Evolutionary conservation across 1,139 yeast genomes (phyloP), one percentile per base, ranked within the genome.

Genomic region (Arxiozyma bovina): DNA sequence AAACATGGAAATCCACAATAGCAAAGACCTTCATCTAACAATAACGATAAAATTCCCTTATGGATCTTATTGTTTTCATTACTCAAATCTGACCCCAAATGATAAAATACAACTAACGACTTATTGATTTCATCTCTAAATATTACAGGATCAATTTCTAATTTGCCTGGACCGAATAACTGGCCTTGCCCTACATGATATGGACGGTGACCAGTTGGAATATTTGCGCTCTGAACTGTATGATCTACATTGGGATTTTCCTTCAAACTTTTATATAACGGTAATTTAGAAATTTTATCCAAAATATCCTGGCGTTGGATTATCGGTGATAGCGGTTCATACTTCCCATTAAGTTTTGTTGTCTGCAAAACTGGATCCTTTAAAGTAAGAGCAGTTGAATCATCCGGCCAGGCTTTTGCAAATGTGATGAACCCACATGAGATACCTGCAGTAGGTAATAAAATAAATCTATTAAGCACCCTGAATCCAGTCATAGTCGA

Each of bases 21-120:
- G 63, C 96, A 89, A 48, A 93, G 74, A 0, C 87, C 84, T 68
- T 93, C 99, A 69, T 93, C 99, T 50, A 93, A 65, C 43, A 93
- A 72, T 1, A 96, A 85, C 1, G 96, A 81, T 1, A 91, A 72
- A 4, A 91, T 76, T 0, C 99, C 99, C 60, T 93, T 91, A 65
- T 93, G 98, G 40, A 93, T 79, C 53, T 82, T 81, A 0, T 89
- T 89, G 34, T 69, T 69, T 56, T 82, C 86, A 59, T 82, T 81
- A 11, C 83, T 76, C 43, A 91, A 70, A 49, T 78, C 76, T 4
- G 74, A 68, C 0, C 97, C 97, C 51, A 90, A 70, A 62, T 87
- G 89, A 64, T 83, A 83, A 64, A 86, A 83, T 7, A 82, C 80
- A 5, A 76, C 76, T 55, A 85, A 63, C 58, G 79, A 78, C 2